Conservation (phyloP, 2,329 filamentous ascomycete genomes). For the Phyllachora maydis region DNA sequence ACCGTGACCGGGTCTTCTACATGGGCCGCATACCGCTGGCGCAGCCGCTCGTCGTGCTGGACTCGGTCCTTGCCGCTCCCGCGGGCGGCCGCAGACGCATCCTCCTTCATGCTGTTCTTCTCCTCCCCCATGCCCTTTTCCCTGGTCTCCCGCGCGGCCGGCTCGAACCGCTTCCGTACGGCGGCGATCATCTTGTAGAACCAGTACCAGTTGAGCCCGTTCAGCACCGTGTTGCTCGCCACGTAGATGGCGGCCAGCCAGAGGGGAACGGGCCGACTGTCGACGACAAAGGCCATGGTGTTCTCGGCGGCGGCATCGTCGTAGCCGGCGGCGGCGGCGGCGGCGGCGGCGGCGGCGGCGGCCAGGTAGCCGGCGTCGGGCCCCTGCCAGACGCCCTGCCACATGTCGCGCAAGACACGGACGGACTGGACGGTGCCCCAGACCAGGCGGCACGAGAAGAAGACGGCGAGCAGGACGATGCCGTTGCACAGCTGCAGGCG, state of each 20-base stretch:
- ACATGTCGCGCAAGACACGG: conserved; percentile 51
- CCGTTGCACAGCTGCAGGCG: conserved; percentile 60
- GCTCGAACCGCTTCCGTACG: conserved; percentile 53
- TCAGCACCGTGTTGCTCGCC: conserved; percentile 49
- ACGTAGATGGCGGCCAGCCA: conserved; percentile 55
- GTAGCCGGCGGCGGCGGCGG: conserved; percentile 14
- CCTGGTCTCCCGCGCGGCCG: conserved; percentile 16
- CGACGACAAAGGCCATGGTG: conserved; percentile 27
- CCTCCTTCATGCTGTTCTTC: conserved; percentile 3
- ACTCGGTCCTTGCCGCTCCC: too few relatives aligned
- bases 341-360: conserved; percentile 11
- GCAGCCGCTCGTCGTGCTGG: too few relatives aligned
- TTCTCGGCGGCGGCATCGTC: conserved; percentile 15
- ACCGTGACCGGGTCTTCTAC: too few relatives aligned
- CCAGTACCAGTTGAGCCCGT: conserved; percentile 67
- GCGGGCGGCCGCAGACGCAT: too few relatives aligned
- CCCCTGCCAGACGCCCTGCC: conserved; percentile 27
- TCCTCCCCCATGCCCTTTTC: conserved; percentile 6
- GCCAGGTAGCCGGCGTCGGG: conserved; percentile 12
- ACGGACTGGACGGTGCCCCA: conserved; percentile 59
- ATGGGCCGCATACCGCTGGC: too few relatives aligned
- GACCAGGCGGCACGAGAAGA: conserved; percentile 57
- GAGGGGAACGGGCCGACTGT: conserved; percentile 32
- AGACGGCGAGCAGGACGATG: conserved; percentile 47
- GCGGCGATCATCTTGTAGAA: conserved; percentile 74